Base-by-base conservation (phyloP, 2,329 filamentous ascomycete genomes). In the Epichloe gansuensis region DNA sequence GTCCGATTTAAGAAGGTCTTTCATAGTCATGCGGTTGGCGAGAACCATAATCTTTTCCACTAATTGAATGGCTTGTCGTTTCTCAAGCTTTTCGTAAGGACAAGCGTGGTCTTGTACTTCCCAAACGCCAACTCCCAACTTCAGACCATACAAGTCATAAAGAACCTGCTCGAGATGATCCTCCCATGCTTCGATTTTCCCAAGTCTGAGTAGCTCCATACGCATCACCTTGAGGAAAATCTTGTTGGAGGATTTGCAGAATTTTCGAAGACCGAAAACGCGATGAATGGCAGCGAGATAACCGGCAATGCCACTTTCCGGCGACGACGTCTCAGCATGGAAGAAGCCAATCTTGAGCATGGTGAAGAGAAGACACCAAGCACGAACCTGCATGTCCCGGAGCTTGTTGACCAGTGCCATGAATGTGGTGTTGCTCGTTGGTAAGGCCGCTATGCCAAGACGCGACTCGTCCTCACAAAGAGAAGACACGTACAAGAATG, bases 191-290 rank as follows among this genome's bases (percentile, higher is more conserved):
- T 90, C 83, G 34, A 90, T 78, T 49, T 85, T 80, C 56, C 82
- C 80, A 59, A 91, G 76, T 47, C 82, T 81, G 27, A 95, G 74
- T 45, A 97, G 75, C 63, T 98, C 93, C 5, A 87, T 77, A 52
- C 90, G 91, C 72, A 93, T 85, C 66, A 96, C 79, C 63, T 89
- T 90, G 27, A 97, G 75, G 68, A 98, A 93, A 17, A 88, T 80
- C 63, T 93, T 91, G 63, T 89, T 88, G 0, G 88, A 87, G 3
- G 80, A 76, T 61, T 88, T 91, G 75, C 90, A 97, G 65, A 85
- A 87, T 56, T 85, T 85, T 54, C 93, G 85, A 49, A 90, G 74
- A 2, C 93, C 93, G 38, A 96, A 72, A 4, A 87, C 85, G 62
- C 89, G 82, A 63, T 98, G 93, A 5, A 95, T 78, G 11, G 85